Conservation (phyloP, 495 filamentous ascomycete species). For the Hypoxylon cercidicola region DNA sequence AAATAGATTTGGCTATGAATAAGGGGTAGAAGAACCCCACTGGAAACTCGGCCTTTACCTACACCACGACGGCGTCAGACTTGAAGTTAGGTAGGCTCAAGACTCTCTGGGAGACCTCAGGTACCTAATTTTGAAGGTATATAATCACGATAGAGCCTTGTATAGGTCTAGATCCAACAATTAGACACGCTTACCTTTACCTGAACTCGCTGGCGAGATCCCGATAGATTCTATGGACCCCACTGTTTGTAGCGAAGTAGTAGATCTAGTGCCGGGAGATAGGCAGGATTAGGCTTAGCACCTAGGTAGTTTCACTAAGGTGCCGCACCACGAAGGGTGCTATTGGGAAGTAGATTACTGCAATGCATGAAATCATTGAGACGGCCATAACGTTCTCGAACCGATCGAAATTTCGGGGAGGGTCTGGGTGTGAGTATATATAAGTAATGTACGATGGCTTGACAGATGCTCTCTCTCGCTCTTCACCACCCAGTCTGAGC, state of each 20-base stretch:
- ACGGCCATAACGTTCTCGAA: slow-evolving; percentile 3
- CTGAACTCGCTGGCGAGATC: slow-evolving; percentile 5
- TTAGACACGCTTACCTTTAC: background rate
- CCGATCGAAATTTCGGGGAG: background rate
- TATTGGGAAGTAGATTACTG: background rate
- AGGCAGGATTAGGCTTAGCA: slow-evolving; percentile 1
- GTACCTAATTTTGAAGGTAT: too few relatives aligned
- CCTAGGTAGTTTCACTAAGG: background rate
- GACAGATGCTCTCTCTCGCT: slow-evolving; percentile 5
- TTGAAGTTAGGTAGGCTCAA: too few relatives aligned
- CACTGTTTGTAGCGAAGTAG: slow-evolving; percentile 1
- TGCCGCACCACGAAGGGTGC: background rate
- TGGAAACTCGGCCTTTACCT: too few relatives aligned
- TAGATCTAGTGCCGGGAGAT: slow-evolving; percentile 3
- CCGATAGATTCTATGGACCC: slow-evolving; percentile 4
- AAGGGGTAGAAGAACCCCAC: too few relatives aligned
- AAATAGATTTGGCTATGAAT: too few relatives aligned
- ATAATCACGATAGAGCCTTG: background rate
- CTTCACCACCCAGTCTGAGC: slow-evolving; percentile 1
- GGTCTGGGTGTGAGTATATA: slow-evolving; percentile 2
- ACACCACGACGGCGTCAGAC: too few relatives aligned
- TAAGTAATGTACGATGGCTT: slow-evolving; percentile 3
- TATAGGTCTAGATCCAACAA: background rate
- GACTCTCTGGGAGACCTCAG: too few relatives aligned
- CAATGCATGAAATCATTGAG: background rate